Base-by-base conservation (phyloP, 495 filamentous ascomycete species). In the Aspergillus indologenus region DNA sequence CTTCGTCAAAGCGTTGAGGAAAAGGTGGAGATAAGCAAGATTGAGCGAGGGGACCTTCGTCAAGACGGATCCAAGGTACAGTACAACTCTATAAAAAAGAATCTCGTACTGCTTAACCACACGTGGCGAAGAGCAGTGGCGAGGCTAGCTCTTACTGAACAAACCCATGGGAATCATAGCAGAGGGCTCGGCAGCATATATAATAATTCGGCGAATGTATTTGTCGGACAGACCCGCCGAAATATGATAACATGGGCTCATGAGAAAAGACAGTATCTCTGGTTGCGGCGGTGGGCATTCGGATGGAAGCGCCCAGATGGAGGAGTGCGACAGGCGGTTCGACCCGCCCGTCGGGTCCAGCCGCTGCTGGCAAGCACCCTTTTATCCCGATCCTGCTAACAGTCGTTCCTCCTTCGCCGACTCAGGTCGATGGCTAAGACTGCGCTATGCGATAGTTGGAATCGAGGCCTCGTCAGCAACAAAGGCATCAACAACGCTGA, bases 241-340 rank as follows among this genome's bases (percentile, higher is more conserved):
- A 7, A 50, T 26, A 22, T 50, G 47, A 50, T 22, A 22, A 17
- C 6, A 23, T 21, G 18, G n/a, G 12, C 15, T 21, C n/a, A 3
- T 4, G 45, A 21, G 17, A 18, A 47, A 21, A 21, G 18, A 19
- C 21, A n/a, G 45, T 22, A 3, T 47, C 21, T 20, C 22, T 20
- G 45, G 21, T 50, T 50, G 20, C 21, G 47, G 47, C 34, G 34
- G 34, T 40, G 47, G 47, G 15, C 17, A 23, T 51, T 31, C 48
- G 48, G 24, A 31, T 51, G 24, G 24, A 51, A 51, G 48, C 24
- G 24, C 15, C 23, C 21, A 51, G 21, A 50, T n/a, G 21, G 23
- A 20, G 22, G 48, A 51, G 31, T 40, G 23, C 48, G 48, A 17
- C 48, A 24, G 23, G 48, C 48, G 48, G 48, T 51, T 51, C 48